A percentile compares a stretch with the other conserved stretches of the same genome.
Evolutionary conservation across 2,329 filamentous ascomycete species (phyloP).

Genomic region (Aspergillus nomiae): DNA sequence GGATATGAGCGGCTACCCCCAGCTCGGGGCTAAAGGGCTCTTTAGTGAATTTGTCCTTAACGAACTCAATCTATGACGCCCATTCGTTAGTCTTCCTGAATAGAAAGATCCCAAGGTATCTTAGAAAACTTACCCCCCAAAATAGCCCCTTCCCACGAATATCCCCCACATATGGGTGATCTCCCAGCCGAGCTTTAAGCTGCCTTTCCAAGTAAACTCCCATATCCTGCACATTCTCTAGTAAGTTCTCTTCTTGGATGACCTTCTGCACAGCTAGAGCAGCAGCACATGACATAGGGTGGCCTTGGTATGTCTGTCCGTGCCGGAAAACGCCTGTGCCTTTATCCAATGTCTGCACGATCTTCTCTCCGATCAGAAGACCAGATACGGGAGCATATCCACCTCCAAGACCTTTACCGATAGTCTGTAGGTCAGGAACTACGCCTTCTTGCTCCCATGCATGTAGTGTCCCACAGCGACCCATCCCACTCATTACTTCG

Average conservation of each 20-base stretch:
- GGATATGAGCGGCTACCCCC: constrained; percentile 52
- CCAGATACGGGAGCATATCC: constrained; percentile 60
- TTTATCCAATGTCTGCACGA: constrained; percentile 51
- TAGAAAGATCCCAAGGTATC: not conserved
- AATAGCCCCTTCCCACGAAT: constrained; percentile 62
- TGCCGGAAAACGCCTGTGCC: constrained; percentile 57
- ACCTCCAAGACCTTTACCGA: constrained; percentile 62
- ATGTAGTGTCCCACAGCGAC: constrained; percentile 59
- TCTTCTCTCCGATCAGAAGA: constrained; percentile 53
- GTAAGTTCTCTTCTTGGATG: constrained; percentile 58
- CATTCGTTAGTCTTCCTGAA: not conserved
- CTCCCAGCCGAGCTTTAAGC: constrained; percentile 47
- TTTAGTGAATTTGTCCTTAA: constrained; percentile 57
- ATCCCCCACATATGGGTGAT: constrained; percentile 56
- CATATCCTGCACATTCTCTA: constrained; percentile 60
- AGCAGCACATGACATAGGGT: constrained; percentile 58
- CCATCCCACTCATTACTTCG: constrained; percentile 71
- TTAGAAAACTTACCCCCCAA: constrained; percentile 55
- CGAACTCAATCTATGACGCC: constrained; percentile 55
- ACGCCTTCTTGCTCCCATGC: constrained; percentile 63
- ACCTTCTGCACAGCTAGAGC: constrained; percentile 65
- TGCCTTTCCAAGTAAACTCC: constrained; percentile 49
- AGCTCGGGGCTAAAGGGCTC: constrained; percentile 53
- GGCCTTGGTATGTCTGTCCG: constrained; percentile 64
- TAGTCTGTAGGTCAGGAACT: constrained; percentile 60